Base-by-base conservation (phyloP, 164 flowering plant species). In the Stephania cephalantha region DNA sequence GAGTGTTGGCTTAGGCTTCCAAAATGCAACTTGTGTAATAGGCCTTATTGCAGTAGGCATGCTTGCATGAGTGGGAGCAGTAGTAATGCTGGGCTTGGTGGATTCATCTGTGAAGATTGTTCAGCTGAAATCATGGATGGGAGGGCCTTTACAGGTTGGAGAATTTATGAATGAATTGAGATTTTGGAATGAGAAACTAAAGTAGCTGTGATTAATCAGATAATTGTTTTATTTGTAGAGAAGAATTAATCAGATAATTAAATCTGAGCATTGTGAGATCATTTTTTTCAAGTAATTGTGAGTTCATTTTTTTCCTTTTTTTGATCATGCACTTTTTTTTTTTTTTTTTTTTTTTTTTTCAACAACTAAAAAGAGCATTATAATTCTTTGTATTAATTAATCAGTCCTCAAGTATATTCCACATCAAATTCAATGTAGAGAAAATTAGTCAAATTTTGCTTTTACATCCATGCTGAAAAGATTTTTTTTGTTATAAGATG, bases 1-100 rank as follows among this genome's bases (percentile, higher is more conserved):
- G 81, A 81, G 15, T 94, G 98, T 70, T 92, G 97, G 97, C 82
- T 90, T 75, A 68, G 69, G 65, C 88, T 87, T 15, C 91, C 95
- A 2, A 92, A 94, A 78, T 94, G 97, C 75, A 79, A 73, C 61
- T 75, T 84, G 48, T 94, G 97, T 69, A 91, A 91, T 76, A 88
- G 82, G 80, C 87, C 97, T 0, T 87, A 85, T 18, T 92, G 98
- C 48, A 83, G 52, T 8, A 74, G 61, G 20, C 91, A 88, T 78
- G 77, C 74, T 50, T 31, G 77, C 71, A 71, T 10, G 13, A 35
- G 9, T 66, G 46, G 46, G 18, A 35, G 64, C n/a, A 55, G 29
- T 5, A 55, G 29, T 5, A 6, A 70, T 29, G 8, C 73, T 1
- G 72, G 74, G 13, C 78, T 80, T 9, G 13, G 71, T 8, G 90